Conservation (phyloP, 495 filamentous ascomycete genomes). For the Massariosphaeria phaeospora region DNA sequence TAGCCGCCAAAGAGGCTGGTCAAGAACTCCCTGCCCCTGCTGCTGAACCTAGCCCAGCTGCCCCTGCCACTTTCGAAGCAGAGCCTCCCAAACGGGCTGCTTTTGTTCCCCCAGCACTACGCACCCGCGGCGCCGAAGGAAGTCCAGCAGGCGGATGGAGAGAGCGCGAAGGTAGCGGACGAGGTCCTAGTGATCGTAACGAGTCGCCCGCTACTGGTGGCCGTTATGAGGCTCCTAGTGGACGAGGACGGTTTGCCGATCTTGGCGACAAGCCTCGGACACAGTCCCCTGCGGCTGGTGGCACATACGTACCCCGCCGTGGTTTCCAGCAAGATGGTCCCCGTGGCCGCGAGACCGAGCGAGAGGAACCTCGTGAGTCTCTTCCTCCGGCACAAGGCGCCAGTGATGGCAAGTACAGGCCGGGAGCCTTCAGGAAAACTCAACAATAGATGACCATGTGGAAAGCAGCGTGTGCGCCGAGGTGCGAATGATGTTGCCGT, state of each 20-base stretch:
- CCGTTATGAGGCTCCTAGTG: slow-evolving; percentile 23
- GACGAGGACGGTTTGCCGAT: slow-evolving; percentile 23
- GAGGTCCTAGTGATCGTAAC: slow-evolving; percentile 27
- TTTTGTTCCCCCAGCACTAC: slow-evolving; percentile 40
- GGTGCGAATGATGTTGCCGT: background rate
- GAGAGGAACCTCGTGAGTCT: slow-evolving; percentile 24
- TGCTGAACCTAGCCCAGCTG: background rate
- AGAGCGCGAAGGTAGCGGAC: slow-evolving; percentile 30
- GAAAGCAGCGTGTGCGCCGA: background rate
- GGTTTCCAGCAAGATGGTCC: slow-evolving; percentile 17
- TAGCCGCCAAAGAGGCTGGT: slow-evolving; percentile 55
- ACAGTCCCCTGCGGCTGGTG: slow-evolving; percentile 26
- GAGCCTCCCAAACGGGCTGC: slow-evolving; percentile 24
- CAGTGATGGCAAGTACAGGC: slow-evolving; percentile 37
- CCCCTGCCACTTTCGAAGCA: slow-evolving; percentile 28
- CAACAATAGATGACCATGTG: background rate
- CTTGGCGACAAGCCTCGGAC: slow-evolving; percentile 23
- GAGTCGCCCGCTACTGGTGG: slow-evolving; percentile 34
- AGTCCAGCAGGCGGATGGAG: slow-evolving; percentile 25
- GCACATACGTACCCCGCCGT: slow-evolving; percentile 22
- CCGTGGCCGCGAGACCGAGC: slow-evolving; percentile 25
- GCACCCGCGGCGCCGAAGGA: slow-evolving; percentile 27
- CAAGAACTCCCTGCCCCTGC: slow-evolving; percentile 24
- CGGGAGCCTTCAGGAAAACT: slow-evolving; percentile 29
- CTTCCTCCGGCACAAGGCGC: slow-evolving; percentile 21